These are phyloP conservation scores for Solanum sparsipilum DNA, from an alignment of 257 asterid genomes.

Conservation along the genomic window DNA sequence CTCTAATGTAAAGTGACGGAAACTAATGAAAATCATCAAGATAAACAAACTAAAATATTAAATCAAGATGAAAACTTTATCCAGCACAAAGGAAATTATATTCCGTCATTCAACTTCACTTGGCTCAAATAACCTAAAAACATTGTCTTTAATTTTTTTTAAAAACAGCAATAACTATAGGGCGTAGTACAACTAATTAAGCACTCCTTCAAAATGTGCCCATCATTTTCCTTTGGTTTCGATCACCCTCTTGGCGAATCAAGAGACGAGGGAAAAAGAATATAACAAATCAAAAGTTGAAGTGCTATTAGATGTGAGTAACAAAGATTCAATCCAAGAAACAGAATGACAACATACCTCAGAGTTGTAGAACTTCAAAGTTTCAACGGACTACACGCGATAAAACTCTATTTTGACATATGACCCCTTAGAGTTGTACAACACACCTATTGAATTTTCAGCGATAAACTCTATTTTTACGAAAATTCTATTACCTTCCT, in stretches of 20 bases:
- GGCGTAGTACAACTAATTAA: background rate
- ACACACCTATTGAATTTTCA: too few relatives aligned
- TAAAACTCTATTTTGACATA: too few relatives aligned
- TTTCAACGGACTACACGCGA: slow-evolving; percentile 11
- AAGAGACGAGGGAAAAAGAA: slow-evolving; percentile 8
- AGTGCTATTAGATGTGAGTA: background rate
- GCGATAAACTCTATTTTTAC: too few relatives aligned
- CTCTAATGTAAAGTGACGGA: background rate
- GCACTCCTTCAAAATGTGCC: background rate
- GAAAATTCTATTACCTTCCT: too few relatives aligned
- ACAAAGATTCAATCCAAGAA: background rate
- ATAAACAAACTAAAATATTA: background rate
- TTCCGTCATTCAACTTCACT: background rate
- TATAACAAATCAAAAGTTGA: background rate
- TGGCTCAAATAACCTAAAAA: background rate
- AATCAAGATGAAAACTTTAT: background rate
- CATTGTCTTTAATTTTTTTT: background rate
- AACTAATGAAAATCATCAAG: background rate
- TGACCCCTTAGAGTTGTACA: too few relatives aligned
- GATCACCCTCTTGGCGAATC: slow-evolving; percentile 86
- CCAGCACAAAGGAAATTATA: background rate
- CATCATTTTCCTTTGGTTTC: slow-evolving; percentile 44
- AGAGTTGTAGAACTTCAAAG: slow-evolving; percentile 68
- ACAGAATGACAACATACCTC: slow-evolving; percentile 35
- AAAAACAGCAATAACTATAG: background rate